Evolutionary conservation across 2,329 filamentous ascomycete species (phyloP), one percentile per base, ranked within the genome.

Genomic region (Claviceps fusiformis): DNA sequence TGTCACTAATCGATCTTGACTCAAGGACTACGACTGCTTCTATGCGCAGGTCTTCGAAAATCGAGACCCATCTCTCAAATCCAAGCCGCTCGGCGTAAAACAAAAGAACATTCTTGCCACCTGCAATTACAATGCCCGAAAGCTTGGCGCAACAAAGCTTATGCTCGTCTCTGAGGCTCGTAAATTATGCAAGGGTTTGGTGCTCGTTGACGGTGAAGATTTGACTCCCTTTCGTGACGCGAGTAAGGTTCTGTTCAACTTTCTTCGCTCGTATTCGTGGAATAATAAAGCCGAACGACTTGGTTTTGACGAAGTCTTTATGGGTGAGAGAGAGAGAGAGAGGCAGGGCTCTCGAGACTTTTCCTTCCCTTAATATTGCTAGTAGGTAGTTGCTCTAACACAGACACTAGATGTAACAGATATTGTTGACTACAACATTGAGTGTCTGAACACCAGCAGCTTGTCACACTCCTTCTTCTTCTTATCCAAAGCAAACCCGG

Each of bases 51-150:
- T 93, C 9, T 85, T 93, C 61, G 90, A 96, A 71, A 85, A 85
- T 60, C 85, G 87, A 65, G 83, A 87, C 60, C 89, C 90, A 0
- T 73, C 77, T 2, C 74, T 96, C 56, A 89, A 82, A 65, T 75
- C 78, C 1, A 71, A 86, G 19, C 89, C 90, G 7, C 74, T 97
- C 39, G 91, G 89, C 41, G 83, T 95, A 56, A 87, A 91, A 69
- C 91, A 96, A 70, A 96, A 96, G 71, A 88, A 90, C 67, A 95
- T 96, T 55, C 77, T 93, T 45, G 89, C 91, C 27, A 95, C 90
- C 5, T 95, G 89, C 77, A 97, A 97, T 71, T 97, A 97, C 69
- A 88, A 87, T 66, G 92, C 92, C 27, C 83, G 92, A 41, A 74
- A 82, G 53, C 78, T 72, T n/a, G 82, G 82, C 54, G 76, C 91